Evolutionary conservation across 148 eudicot genomes (phyloP), one percentile per base, ranked within the genome.

Genomic region (Vaccinium vitisidaea): DNA sequence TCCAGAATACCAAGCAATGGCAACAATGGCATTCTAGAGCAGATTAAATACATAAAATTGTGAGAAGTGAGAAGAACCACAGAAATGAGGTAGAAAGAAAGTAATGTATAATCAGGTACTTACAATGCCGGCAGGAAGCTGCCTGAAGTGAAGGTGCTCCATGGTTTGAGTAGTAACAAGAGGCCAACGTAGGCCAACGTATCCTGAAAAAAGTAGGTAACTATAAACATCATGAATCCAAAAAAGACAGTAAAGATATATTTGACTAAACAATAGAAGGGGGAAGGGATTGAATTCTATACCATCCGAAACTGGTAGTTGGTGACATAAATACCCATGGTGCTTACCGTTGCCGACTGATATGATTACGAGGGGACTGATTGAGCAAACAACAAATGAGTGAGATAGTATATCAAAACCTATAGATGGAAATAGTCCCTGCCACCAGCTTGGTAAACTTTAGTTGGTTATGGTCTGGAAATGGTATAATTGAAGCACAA

Each of bases 321-420:
- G 69, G 99, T 97, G 89, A 97, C 98, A 85, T 97, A 97, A 21
- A 97, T 97, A 5, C 99, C 99, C 99, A 97, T 97, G 27, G 99
- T 97, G 99, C 89, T 97, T 97, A n/a, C n/a, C n/a, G n/a, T n/a
- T n/a, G n/a, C n/a, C n/a, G n/a, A n/a, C n/a, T n/a, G n/a, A n/a
- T n/a, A n/a, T n/a, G n/a, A n/a, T n/a, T n/a, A 93, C 98, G 99
- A 75, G 99, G 99, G 63, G 99, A 97, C 99, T 97, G 88, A 56
- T 19, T 8, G 82, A 59, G 86, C 61, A 67, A 25, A 84, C 81
- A 77, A 80, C 27, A 88, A 83, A 74, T 89, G 25, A 90, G 86
- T 25, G 70, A 77, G 70, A 71, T 32, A 61, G 84, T 1, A 25
- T 27, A 9, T 16, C 61, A 18, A 43, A 25, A 13, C 5, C 15